Base-by-base conservation (phyloP, 1,139 yeast species). In the Kodamaea arcana region DNA sequence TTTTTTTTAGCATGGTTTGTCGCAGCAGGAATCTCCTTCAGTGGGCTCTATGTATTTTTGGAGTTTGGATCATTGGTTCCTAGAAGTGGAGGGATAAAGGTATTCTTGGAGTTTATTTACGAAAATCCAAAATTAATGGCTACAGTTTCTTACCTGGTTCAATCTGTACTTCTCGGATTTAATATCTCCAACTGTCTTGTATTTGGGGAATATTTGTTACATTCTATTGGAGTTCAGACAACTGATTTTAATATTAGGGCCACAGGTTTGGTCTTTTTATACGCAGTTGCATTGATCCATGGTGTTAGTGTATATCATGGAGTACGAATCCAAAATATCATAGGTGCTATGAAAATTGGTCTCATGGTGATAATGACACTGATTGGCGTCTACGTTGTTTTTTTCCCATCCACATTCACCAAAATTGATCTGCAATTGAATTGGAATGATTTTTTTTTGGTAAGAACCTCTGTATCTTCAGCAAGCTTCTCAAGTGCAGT, bases 51-150 rank as follows among this genome's bases (percentile, higher is more conserved):
- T 48, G 72, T 82, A 21, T 83, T 73, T 51, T 56, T 83, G 33
- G 92, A 83, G 48, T 58, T 82, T 42, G 90, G 92, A 0, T 74
- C 83, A 4, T 65, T 80, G 45, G 67, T 82, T 8, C 88, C 90
- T 0, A 61, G 84, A 50, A 78, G 81, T 45, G 92, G 94, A 3
- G 94, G 92, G 0, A 72, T 80, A 24, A 83, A 83, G 48, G 80
- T 78, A 14, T 83, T 83, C 43, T 56, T 83, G 42, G 90, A 82
- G 50, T 75, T 72, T 43, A 75, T 82, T 15, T 83, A 78, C 50
- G 67, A 72, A 35, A 71, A 60, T 41, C 92, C 90, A 0, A 64
- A 61, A 35, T 62, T 78, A 62, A 56, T 82, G 53, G 71, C 77
- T 33, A 73, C 82, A 33, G 85, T 80, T 7, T 64, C 79, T 2